Percentiles rank a stretch among this genome's conserved stretches.
Evolutionary conservation across 2,329 filamentous ascomycete species (phyloP).

Genomic region (Beauveria brongniartii): DNA sequence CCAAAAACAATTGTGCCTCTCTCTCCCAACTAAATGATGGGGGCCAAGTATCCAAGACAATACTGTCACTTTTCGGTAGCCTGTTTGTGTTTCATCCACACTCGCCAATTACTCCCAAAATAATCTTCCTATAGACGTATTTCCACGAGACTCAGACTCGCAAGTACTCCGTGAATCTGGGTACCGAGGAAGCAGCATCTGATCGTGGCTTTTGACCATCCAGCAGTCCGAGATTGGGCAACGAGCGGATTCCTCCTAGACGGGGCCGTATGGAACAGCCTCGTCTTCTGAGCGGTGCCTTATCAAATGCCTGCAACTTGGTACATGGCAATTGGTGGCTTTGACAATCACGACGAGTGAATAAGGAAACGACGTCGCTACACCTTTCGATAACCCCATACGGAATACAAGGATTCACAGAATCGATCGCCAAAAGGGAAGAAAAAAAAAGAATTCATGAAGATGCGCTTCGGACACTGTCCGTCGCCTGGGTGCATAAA

Average conservation of each 20-base stretch:
- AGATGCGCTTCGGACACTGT: neutral
- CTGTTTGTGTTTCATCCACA: too few species aligned
- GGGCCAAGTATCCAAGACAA: neutral
- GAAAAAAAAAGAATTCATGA: neutral
- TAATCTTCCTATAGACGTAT: too few species aligned
- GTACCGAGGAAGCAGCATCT: neutral
- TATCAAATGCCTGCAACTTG: neutral
- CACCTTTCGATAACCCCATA: neutral
- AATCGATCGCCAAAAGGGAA: neutral
- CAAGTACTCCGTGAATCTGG: too few species aligned
- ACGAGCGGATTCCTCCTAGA: neutral
- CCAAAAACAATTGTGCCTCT: neutral
- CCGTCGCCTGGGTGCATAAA: neutral
- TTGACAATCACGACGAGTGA: neutral
- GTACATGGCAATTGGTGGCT: neutral
- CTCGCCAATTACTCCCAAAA: too few species aligned
- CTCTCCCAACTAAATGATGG: neutral
- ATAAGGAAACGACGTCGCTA: neutral
- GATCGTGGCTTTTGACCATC: neutral
- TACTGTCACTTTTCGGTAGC: neutral
- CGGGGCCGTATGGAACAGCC: slow-evolving; percentile 1
- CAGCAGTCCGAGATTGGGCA: neutral
- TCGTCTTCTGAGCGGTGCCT: neutral
- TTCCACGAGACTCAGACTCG: neutral
- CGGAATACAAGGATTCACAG: neutral